phyloP scores from a whole-genome alignment of 768 basidiomycete species.

The Leccinum broughii region DNA sequence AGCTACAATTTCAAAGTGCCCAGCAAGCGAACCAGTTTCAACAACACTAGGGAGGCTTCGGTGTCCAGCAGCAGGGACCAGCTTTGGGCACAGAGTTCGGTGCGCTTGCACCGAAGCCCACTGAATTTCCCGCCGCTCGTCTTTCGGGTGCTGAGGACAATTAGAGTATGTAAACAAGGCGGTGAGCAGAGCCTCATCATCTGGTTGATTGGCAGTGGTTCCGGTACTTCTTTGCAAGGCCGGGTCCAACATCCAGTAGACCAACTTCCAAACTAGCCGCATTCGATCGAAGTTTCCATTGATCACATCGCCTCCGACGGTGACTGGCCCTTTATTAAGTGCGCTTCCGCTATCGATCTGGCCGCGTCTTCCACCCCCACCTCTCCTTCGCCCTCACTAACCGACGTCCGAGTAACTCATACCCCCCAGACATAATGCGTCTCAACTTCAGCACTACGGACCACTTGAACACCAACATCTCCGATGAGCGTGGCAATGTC shows the following conservation, averaged over 20 bases:
- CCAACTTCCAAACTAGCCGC: no score
- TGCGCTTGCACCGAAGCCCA: conserved; percentile 60
- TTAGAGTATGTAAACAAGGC: no score
- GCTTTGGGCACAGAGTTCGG: conserved; percentile 36
- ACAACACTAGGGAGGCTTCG: conserved; percentile 39
- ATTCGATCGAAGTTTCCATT: neutral
- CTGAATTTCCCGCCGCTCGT: conserved; percentile 46
- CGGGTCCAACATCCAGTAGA: no score
- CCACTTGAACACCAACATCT: conserved; percentile 22
- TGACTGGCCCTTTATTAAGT: neutral
- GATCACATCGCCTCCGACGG: neutral
- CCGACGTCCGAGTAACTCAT: neutral
- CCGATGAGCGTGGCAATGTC: conserved; percentile 19
- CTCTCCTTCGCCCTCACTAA: neutral
- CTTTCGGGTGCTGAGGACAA: no score
- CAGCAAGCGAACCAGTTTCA: conserved; percentile 43
- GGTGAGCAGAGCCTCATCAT: no score
- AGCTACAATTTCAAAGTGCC: conserved; percentile 42
- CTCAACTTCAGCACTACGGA: conserved; percentile 23
- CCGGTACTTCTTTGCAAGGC: no score
- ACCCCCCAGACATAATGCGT: conserved; percentile 16
- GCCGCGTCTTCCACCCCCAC: neutral
- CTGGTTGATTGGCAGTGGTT: no score
- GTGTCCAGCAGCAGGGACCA: conserved; percentile 26
- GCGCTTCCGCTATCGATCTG: neutral